A percentile compares a stretch with the other conserved stretches of the same genome.
Conservation (phyloP, 805 yeast genomes). For the Ogataea paradorogensis region DNA sequence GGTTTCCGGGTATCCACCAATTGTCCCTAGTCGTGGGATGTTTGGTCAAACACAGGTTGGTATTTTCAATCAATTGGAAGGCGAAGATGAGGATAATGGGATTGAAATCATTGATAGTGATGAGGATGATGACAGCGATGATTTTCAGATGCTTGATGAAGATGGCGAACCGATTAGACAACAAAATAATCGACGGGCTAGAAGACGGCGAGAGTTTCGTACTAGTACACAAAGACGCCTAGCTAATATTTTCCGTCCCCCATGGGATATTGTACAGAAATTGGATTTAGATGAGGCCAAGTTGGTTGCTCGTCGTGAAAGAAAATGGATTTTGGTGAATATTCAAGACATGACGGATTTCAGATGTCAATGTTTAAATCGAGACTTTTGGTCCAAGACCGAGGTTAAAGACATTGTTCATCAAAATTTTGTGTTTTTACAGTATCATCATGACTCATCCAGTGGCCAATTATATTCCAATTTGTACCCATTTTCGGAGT, state of each 20-base stretch:
- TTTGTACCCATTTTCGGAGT: constrained; percentile 65
- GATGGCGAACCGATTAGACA: constrained; percentile 39
- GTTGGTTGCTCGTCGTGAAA: constrained; percentile 53
- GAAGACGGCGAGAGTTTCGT: constrained; percentile 29
- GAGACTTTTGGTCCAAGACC: constrained; percentile 86
- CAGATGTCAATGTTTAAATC: constrained; percentile 81
- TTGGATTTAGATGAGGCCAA: constrained; percentile 74
- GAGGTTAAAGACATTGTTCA: constrained; percentile 62
- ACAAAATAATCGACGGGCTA: constrained; percentile 28
- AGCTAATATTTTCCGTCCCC: constrained; percentile 86
- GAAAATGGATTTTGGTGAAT: constrained; percentile 84
- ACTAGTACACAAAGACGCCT: constrained; percentile 59
- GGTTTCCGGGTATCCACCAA: constrained; percentile 24
- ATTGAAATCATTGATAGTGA: constrained; percentile 11
- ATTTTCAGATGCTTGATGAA: constrained; percentile 36
- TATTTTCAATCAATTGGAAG: constrained; percentile 54
- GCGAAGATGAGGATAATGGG: constrained; percentile 29
- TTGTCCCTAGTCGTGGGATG: constrained; percentile 37
- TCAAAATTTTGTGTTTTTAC: constrained; percentile 76
- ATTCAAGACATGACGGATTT: constrained; percentile 85
- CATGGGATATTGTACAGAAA: constrained; percentile 80
- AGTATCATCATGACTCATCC: constrained; percentile 75
- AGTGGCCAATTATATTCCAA: constrained; percentile 70
- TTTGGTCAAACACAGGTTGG: constrained; percentile 49
- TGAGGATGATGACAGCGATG: constrained; percentile 37